Percentiles rank a stretch among this genome's conserved stretches.
phyloP scores from a whole-genome alignment of 23 red algal species.

The Gracilariopsis chorda region DNA sequence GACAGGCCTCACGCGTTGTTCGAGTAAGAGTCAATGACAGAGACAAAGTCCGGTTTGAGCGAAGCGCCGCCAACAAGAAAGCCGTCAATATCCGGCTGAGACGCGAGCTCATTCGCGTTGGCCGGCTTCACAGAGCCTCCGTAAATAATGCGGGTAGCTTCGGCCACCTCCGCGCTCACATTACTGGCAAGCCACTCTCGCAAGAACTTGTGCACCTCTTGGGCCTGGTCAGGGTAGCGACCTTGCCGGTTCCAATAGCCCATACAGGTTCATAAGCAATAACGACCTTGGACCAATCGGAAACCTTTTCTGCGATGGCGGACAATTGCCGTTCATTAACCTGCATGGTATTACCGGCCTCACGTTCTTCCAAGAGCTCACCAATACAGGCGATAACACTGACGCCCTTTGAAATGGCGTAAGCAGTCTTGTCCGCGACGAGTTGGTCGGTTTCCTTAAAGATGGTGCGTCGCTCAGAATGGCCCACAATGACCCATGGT shows the following conservation, averaged over 20 bases:
- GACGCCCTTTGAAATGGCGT: constrained; percentile 78
- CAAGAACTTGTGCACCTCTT: constrained; percentile 81
- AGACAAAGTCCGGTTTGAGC: constrained; percentile 86
- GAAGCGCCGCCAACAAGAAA: constrained; percentile 90
- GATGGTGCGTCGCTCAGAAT: constrained; percentile 82
- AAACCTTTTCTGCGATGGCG: constrained; percentile 64
- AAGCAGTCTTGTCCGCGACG: constrained; percentile 81
- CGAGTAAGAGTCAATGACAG: constrained; percentile 77
- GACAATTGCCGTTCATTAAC: constrained; percentile 83
- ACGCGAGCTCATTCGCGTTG: constrained; percentile 77
- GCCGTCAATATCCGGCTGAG: constrained; percentile 83
- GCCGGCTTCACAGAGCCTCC: constrained; percentile 78
- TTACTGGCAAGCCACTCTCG: constrained; percentile 74
- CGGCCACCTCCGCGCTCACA: constrained; percentile 69
- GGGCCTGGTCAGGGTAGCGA: constrained; percentile 92
- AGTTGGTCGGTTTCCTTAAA: constrained; percentile 71
- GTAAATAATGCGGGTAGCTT: constrained; percentile 81
- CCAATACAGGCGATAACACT: constrained; percentile 90
- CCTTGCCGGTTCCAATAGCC: constrained; percentile 97
- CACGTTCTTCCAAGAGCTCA: constrained; percentile 84
- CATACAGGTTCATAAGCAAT: constrained; percentile 98
- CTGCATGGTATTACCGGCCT: constrained; percentile 64
- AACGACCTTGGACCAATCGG: constrained; percentile 81
- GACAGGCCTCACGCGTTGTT: neutral
- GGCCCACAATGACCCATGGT: constrained; percentile 77